These are phyloP conservation scores for Colletotrichum sublineola DNA, from an alignment of 2,329 filamentous ascomycete genomes.

Conservation along the genomic window DNA sequence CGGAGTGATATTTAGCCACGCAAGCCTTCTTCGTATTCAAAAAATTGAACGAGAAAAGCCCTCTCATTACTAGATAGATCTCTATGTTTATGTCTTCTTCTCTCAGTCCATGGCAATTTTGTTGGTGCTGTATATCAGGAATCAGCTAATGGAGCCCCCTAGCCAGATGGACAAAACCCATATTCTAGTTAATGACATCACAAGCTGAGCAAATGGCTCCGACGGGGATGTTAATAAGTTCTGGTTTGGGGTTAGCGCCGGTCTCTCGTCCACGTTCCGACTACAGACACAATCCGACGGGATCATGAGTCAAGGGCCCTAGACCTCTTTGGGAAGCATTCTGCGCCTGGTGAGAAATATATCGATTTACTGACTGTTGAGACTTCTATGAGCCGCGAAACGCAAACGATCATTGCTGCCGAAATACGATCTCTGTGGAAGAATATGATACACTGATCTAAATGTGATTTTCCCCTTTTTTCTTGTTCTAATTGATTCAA, in stretches of 20 bases:
- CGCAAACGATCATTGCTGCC: not conserved
- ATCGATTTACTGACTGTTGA: not conserved
- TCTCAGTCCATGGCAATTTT: too few relatives aligned
- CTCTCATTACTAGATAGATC: not conserved
- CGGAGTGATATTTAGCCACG: not conserved
- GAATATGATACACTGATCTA: not conserved
- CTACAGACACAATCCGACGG: not conserved
- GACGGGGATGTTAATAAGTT: too few relatives aligned
- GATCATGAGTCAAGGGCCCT: not conserved
- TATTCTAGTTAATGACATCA: not conserved
- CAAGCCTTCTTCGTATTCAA: not conserved
- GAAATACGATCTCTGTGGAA: not conserved
- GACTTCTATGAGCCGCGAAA: too few relatives aligned
- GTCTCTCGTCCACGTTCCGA: not conserved
- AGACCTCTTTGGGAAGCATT: constrained; percentile 5
- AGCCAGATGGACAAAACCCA: not conserved
- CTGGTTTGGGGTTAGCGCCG: not conserved
- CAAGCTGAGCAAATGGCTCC: not conserved
- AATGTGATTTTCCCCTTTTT: too few relatives aligned
- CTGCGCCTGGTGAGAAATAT: constrained; percentile 17
- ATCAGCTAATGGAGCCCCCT: not conserved
- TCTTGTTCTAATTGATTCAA: not conserved
- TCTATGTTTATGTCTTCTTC: not conserved
- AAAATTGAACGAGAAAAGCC: too few relatives aligned
- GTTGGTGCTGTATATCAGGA: not conserved